Percentiles rank a stretch among this genome's conserved stretches.
phyloP scores from a whole-genome alignment of 1,139 yeast species.

The Geotrichum macrosporum region DNA sequence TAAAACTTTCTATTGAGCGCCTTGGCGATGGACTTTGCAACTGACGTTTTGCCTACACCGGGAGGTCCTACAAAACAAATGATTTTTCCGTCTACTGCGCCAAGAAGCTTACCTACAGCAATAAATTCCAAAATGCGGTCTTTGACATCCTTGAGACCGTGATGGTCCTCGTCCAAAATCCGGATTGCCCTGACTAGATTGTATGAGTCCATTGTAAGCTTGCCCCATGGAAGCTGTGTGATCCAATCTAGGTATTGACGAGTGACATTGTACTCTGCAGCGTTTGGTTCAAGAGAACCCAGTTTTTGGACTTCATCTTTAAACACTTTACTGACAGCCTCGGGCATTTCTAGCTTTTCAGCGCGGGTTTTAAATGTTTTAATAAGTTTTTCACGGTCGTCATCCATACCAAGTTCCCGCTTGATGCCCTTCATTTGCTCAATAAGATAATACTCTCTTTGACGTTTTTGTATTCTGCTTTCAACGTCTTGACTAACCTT shows the following conservation, averaged over 20 bases:
- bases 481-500: slow-evolving; percentile 64
- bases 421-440: slow-evolving; percentile 74
- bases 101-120: slow-evolving; percentile 65
- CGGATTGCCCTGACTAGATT: slow-evolving; percentile 67
- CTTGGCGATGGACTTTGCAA: slow-evolving; percentile 89
- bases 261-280: slow-evolving; percentile 84
- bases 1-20: slow-evolving; percentile 81
- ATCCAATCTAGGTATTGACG: slow-evolving; percentile 91
- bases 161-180: slow-evolving; percentile 72
- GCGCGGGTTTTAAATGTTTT: slow-evolving; percentile 76
- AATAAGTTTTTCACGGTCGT: slow-evolving; percentile 76
- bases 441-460: slow-evolving; percentile 60
- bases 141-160: slow-evolving; percentile 76
- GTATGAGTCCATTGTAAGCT: slow-evolving; percentile 72
- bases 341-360: slow-evolving; percentile 68
- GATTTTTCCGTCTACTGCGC: slow-evolving; percentile 89
- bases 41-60: slow-evolving; percentile 96
- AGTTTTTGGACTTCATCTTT: slow-evolving; percentile 80
- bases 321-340: slow-evolving; percentile 63
- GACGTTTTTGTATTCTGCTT: slow-evolving; percentile 60
- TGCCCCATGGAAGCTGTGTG: slow-evolving; percentile 94
- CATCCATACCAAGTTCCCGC: slow-evolving; percentile 84
- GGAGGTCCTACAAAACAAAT: slow-evolving; percentile 97
- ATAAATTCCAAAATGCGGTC: slow-evolving; percentile 68
- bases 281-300: slow-evolving; percentile 59